Percentiles rank a stretch among this genome's conserved stretches.
Conservation (phyloP, 2,329 filamentous ascomycete species). For the Colletotrichum liaoningense region DNA sequence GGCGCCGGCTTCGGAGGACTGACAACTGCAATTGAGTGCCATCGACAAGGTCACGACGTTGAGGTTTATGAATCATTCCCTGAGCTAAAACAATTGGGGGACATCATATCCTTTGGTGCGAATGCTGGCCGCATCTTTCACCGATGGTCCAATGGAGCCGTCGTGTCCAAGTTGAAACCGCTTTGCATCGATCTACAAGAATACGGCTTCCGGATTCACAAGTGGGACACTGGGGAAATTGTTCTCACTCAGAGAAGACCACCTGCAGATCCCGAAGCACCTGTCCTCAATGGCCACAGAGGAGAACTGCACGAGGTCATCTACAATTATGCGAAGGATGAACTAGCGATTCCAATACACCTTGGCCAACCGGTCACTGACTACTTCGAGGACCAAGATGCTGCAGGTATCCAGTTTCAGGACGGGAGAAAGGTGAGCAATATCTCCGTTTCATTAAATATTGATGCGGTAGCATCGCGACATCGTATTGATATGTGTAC, state of each 20-base stretch:
- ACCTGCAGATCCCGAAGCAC: conserved; percentile 55
- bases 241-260: conserved; percentile 65
- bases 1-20: conserved; percentile 67
- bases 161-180: background rate
- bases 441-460: background rate
- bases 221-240: background rate
- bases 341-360: conserved; percentile 66
- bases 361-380: conserved; percentile 61
- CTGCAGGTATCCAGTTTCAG: background rate
- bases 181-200: background rate
- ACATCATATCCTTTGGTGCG: background rate
- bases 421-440: background rate
- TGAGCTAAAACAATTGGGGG: conserved; percentile 64
- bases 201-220: background rate
- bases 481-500: background rate
- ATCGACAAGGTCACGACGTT: conserved; percentile 69
- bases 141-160: background rate
- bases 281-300: conserved; percentile 70
- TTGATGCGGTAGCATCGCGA: background rate
- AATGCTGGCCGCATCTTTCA: background rate
- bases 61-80: conserved; percentile 69
- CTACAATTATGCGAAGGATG: conserved; percentile 66
- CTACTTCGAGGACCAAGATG: background rate
- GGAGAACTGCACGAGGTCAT: conserved; percentile 71
- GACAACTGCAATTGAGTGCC: conserved; percentile 72